Percentiles rank a stretch among this genome's conserved stretches.
Evolutionary conservation across 1,139 yeast genomes (phyloP).

Genomic region (Pichia cactophila): DNA sequence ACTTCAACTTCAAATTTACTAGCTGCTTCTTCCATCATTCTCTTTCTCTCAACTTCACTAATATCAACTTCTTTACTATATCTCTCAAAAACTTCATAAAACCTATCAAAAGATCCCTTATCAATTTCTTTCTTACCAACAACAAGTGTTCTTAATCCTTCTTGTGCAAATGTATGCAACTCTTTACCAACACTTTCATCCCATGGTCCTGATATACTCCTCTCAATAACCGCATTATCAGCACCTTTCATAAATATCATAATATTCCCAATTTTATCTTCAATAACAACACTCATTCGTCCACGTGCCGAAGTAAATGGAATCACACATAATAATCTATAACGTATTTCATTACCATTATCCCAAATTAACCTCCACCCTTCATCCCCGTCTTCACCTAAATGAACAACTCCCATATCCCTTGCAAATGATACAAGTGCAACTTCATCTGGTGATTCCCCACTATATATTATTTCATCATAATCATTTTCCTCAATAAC

Average conservation of each 20-base stretch:
- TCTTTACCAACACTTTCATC: slow-evolving; percentile 12
- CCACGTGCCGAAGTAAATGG: slow-evolving; percentile 53
- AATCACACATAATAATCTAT: slow-evolving; percentile 42
- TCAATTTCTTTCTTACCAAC: slow-evolving; percentile 35
- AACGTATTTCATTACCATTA: slow-evolving; percentile 18
- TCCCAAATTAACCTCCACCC: slow-evolving; percentile 15
- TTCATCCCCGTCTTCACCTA: slow-evolving; percentile 36
- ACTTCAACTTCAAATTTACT: slow-evolving; percentile 72
- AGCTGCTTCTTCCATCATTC: slow-evolving; percentile 62
- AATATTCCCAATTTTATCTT: slow-evolving; percentile 33
- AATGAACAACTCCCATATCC: slow-evolving; percentile 45
- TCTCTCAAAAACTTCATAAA: slow-evolving; percentile 38
- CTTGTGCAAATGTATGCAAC: slow-evolving; percentile 48
- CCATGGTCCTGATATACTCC: slow-evolving; percentile 23
- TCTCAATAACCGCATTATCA: slow-evolving; percentile 41
- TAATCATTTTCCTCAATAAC: slow-evolving; percentile 34
- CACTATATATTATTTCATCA: slow-evolving; percentile 36
- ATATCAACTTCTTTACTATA: slow-evolving; percentile 41
- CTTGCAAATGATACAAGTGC: slow-evolving; percentile 57
- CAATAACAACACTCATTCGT: slow-evolving; percentile 50
- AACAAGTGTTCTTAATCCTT: slow-evolving; percentile 53
- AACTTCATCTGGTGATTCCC: slow-evolving; percentile 61
- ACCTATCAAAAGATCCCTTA: slow-evolving; percentile 29
- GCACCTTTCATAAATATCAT: slow-evolving; percentile 46
- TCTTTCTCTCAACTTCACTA: slow-evolving; percentile 62